A percentile compares a stretch with the other conserved stretches of the same genome.
These are phyloP conservation scores for Penicillium palitans DNA, from an alignment of 2,329 filamentous ascomycete species.

Conservation along the genomic window DNA sequence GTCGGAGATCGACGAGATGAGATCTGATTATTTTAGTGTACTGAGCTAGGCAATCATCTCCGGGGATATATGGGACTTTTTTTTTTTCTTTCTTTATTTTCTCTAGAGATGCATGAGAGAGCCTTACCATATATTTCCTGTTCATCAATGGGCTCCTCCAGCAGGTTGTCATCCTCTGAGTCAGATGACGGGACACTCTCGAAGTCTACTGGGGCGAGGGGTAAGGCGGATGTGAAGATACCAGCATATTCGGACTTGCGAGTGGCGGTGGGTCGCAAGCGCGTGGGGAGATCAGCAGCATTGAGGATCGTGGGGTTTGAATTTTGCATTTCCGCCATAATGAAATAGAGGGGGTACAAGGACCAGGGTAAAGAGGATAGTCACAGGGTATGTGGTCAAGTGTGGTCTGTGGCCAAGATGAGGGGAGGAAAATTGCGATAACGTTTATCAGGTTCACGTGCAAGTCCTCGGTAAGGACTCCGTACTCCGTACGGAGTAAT, in stretches of 20 bases:
- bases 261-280: conserved; percentile 51
- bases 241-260: conserved; percentile 43
- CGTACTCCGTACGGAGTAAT: neutral
- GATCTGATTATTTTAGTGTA: conserved; percentile 56
- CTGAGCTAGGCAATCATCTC: neutral
- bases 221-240: conserved; percentile 56
- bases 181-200: conserved; percentile 31
- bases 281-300: conserved; percentile 81
- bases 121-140: conserved; percentile 87
- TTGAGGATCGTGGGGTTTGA: conserved; percentile 93
- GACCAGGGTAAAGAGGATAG: neutral
- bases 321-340: conserved; percentile 41
- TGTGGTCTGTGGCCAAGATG: neutral
- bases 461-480: neutral
- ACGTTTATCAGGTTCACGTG: conserved; percentile 5
- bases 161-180: conserved; percentile 57
- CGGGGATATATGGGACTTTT: neutral
- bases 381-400: neutral
- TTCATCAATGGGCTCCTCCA: conserved; percentile 84
- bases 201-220: conserved; percentile 50
- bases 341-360: neutral
- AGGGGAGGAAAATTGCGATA: conserved; percentile 8
- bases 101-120: neutral
- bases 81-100: neutral
- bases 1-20: conserved; percentile 92